These are phyloP conservation scores for Raffaelea ambrosiae DNA, from an alignment of 2,329 filamentous ascomycete genomes.

Conservation along the genomic window DNA sequence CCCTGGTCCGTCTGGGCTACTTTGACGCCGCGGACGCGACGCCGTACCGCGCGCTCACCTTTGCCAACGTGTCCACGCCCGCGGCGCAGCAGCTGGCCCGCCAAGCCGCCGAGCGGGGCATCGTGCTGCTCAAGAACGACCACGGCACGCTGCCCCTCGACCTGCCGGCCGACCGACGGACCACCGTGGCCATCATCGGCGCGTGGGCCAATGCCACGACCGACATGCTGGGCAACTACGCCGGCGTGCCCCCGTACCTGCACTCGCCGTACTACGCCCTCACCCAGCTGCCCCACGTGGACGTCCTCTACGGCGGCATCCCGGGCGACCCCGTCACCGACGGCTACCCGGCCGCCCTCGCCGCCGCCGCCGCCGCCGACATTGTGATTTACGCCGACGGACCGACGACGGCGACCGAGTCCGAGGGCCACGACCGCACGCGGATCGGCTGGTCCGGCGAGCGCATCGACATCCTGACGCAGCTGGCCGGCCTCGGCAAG, in stretches of 20 bases:
- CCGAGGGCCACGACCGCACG: constrained; percentile 42
- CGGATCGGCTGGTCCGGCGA: constrained; percentile 41
- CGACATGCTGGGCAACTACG: constrained; percentile 53
- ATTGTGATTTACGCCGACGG: constrained; percentile 47
- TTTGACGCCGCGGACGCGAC: constrained; percentile 35
- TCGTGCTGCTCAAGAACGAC: constrained; percentile 46
- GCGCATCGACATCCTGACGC: constrained; percentile 40
- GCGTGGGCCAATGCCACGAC: constrained; percentile 5
- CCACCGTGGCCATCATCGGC: not conserved
- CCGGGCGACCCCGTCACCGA: constrained; percentile 18
- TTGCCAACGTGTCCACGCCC: constrained; percentile 46
- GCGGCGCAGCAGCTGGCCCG: constrained; percentile 46
- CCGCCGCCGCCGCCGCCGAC: constrained; percentile 34
- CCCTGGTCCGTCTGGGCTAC: constrained; percentile 47
- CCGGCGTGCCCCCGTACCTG: constrained; percentile 45
- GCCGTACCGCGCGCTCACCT: constrained; percentile 43
- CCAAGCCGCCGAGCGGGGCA: constrained; percentile 39
- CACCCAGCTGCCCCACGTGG: constrained; percentile 28
- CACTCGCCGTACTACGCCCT: constrained; percentile 44
- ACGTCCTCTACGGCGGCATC: constrained; percentile 34
- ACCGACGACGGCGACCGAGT: constrained; percentile 41
- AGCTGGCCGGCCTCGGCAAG: constrained; percentile 33
- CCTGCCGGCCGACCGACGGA: constrained; percentile 10
- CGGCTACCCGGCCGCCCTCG: constrained; percentile 23
- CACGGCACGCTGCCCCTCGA: constrained; percentile 39